These are phyloP conservation scores for Xylaria digitata DNA, from an alignment of 2,329 filamentous ascomycete genomes.

Conservation along the genomic window DNA sequence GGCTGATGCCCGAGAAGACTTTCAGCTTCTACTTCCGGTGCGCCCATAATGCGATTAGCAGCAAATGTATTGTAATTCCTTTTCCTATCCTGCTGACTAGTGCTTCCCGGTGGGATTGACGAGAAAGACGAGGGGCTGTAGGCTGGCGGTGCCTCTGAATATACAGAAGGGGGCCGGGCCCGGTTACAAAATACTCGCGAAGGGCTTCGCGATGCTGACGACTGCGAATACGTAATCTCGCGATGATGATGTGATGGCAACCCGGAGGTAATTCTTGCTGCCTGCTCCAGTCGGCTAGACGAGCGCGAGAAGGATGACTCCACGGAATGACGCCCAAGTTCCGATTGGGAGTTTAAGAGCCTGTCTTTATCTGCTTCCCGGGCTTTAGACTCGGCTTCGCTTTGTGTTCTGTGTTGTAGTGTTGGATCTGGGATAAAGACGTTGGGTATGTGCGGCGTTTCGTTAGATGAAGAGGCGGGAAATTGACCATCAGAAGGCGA, in stretches of 20 bases:
- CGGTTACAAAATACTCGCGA: constrained; percentile 37
- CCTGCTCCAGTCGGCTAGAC: constrained; percentile 34
- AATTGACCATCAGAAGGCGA: constrained; percentile 67
- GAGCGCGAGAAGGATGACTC: constrained; percentile 36
- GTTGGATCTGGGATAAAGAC: constrained; percentile 63
- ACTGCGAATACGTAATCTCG: constrained; percentile 42
- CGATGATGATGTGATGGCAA: constrained; percentile 31
- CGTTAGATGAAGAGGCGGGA: constrained; percentile 54
- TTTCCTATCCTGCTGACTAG: constrained; percentile 32
- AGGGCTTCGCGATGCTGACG: constrained; percentile 45
- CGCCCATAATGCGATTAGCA: constrained; percentile 54
- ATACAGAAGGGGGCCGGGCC: constrained; percentile 47
- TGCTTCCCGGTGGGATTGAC: constrained; percentile 30
- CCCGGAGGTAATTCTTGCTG: constrained; percentile 29
- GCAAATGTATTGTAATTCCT: constrained; percentile 60
- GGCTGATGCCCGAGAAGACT: constrained; percentile 57
- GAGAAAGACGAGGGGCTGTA: constrained; percentile 58
- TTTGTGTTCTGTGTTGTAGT: constrained; percentile 50
- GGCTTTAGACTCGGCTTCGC: constrained; percentile 55
- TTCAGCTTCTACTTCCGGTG: constrained; percentile 55
- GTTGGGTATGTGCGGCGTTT: constrained; percentile 60
- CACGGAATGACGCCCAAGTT: constrained; percentile 22
- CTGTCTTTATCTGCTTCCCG: constrained; percentile 58
- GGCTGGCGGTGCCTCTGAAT: constrained; percentile 60
- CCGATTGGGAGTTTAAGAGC: constrained; percentile 45